Percentiles rank a stretch among this genome's conserved stretches.
Evolutionary conservation across 495 filamentous ascomycete genomes (phyloP).

Genomic region (Lophiostoma macrostomum): DNA sequence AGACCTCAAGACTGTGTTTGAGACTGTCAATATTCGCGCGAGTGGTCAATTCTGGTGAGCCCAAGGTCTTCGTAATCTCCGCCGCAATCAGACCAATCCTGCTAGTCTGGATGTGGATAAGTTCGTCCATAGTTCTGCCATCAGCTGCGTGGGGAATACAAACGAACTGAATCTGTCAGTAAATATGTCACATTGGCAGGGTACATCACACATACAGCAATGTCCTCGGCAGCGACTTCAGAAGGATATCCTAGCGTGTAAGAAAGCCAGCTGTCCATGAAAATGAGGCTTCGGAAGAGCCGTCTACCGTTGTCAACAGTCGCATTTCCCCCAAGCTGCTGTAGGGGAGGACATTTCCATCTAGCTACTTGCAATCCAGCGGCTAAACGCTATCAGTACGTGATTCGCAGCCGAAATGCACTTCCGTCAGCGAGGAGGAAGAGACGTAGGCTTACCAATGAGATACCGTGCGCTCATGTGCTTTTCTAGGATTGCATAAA

Average conservation of each 20-base stretch:
- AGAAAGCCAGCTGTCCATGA: slow-evolving; percentile 35
- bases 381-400: slow-evolving; percentile 13
- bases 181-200: background rate
- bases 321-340: background rate
- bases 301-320: slow-evolving; percentile 18
- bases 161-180: slow-evolving; percentile 18
- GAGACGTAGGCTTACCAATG: slow-evolving; percentile 24
- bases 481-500: slow-evolving; percentile 31
- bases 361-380: slow-evolving; percentile 29
- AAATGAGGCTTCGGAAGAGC: slow-evolving; percentile 28
- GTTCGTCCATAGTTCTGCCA: slow-evolving; percentile 14
- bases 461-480: slow-evolving; percentile 33
- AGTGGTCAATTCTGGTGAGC: slow-evolving; percentile 11
- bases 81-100: slow-evolving; percentile 30
- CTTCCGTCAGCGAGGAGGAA: background rate
- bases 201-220: slow-evolving; percentile 14
- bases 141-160: slow-evolving; percentile 5
- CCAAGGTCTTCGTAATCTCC: slow-evolving; percentile 31
- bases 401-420: background rate
- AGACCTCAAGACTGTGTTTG: slow-evolving; percentile 18
- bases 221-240: slow-evolving; percentile 20
- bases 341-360: slow-evolving; percentile 19
- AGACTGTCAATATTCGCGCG: slow-evolving; percentile 23
- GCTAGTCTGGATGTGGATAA: slow-evolving; percentile 26
- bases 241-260: slow-evolving; percentile 29